Base-by-base conservation (phyloP, 129 eudicot genomes). In the Arctium minus region DNA sequence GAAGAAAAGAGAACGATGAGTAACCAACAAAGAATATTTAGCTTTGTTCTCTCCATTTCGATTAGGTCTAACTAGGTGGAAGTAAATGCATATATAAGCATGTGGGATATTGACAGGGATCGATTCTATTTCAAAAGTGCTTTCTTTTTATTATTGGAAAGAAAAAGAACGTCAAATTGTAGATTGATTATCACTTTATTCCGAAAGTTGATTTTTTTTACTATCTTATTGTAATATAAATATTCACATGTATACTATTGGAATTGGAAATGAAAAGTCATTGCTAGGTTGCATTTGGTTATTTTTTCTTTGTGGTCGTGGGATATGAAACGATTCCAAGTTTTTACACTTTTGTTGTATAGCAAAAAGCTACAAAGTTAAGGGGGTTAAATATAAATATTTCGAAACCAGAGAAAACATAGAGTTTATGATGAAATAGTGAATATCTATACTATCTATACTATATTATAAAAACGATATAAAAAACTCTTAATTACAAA, bases 21-120 rank as follows among this genome's bases (percentile, higher is more conserved):
- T 72, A 84, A 27, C 70, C 79, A 78, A 62, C 70, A 78, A 42
- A 42, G 70, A 75, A 72, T 72, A 72, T 71, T 78, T 35, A 78
- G 75, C 70, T 84, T 78, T 78, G 60, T 84, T 72, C 37, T 84
- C 56, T 72, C 42, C 87, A 84, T 84, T 72, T 62, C 22, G 60
- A 33, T 78, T 33, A 30, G 69, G 44, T 76, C 39, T 39, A 2
- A 36, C 42, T 35, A 75, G 69, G 48, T 73, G 12, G 56, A 60
- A 72, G 75, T 84, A 73, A 42, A 18, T 12, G 70, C 65, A 72
- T 72, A 84, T 84, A 78, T 78, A 79, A 62, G 75, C 48, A 9
- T 18, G 13, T 35, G 32, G 76, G 72, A 75, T 46, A 29, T 36
- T 33, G 67, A 69, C 18, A 31, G 30, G 80, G 39, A 72, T 73